These are phyloP conservation scores for Vavraia culicis DNA, from an alignment of 371 early-diverging fungal species.

Conservation along the genomic window DNA sequence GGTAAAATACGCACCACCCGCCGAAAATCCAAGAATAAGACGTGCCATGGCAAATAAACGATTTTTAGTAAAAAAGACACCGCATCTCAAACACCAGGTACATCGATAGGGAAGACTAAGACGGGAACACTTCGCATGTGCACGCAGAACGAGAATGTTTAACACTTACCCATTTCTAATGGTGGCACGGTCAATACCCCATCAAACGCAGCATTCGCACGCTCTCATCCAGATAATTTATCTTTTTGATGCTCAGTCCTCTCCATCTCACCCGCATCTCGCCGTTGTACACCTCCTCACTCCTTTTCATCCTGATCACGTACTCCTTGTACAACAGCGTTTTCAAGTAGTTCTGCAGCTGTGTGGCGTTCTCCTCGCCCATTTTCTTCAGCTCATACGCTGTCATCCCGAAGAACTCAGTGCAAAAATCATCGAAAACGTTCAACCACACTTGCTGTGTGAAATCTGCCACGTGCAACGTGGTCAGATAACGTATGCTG, in stretches of 20 bases:
- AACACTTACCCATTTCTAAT: no score
- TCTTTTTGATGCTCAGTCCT: not conserved
- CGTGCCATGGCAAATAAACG: no score
- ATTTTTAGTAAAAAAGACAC: no score
- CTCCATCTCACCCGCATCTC: conserved; percentile 23
- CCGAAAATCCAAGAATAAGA: no score
- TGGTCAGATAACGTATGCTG: conserved; percentile 47
- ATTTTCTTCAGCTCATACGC: conserved; percentile 52
- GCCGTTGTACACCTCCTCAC: conserved; percentile 30
- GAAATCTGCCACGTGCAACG: conserved; percentile 52
- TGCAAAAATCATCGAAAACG: conserved; percentile 60
- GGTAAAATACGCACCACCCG: no score
- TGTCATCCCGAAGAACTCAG: conserved; percentile 48
- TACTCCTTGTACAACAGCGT: conserved; percentile 15
- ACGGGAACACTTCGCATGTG: no score
- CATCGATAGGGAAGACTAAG: no score
- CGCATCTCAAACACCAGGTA: no score
- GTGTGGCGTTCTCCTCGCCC: conserved; percentile 40
- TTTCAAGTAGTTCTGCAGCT: conserved; percentile 20
- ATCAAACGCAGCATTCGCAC: conserved; percentile 16
- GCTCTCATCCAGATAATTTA: conserved; percentile 18
- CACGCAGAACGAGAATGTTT: no score
- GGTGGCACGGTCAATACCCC: no score
- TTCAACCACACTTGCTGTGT: conserved; percentile 59
- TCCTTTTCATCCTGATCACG: conserved; percentile 20